Percentiles rank a stretch among this genome's conserved stretches.
Evolutionary conservation across 2,329 filamentous ascomycete species (phyloP).

Genomic region (Calonectria honghensis): DNA sequence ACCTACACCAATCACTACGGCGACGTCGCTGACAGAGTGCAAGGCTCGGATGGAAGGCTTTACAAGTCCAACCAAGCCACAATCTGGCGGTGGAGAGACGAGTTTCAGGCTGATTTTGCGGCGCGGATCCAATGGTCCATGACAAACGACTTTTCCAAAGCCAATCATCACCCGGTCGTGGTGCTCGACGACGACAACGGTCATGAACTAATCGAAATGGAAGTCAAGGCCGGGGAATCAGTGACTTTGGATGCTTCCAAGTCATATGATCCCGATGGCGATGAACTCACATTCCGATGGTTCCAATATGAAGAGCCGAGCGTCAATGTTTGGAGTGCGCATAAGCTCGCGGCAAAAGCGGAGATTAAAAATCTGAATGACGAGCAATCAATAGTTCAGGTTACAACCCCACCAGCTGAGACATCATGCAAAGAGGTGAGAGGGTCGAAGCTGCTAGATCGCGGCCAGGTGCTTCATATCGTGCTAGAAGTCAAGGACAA

Average conservation of each 20-base stretch:
- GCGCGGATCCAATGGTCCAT: conserved; percentile 63
- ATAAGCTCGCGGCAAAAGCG: conserved; percentile 55
- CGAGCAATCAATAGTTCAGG: conserved; percentile 53
- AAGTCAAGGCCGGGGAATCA: conserved; percentile 61
- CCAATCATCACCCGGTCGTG: conserved; percentile 68
- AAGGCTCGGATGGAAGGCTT: conserved; percentile 52
- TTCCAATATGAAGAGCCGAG: conserved; percentile 66
- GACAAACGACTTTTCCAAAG: conserved; percentile 53
- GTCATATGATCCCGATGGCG: conserved; percentile 68
- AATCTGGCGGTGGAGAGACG: conserved; percentile 64
- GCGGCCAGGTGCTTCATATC: conserved; percentile 67
- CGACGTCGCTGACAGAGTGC: conserved; percentile 55
- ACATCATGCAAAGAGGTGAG: conserved; percentile 4
- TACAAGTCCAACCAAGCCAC: conserved; percentile 57
- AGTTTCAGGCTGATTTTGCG: conserved; percentile 64
- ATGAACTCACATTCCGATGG: conserved; percentile 67
- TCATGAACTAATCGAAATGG: conserved; percentile 60
- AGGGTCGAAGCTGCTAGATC: conserved; percentile 55
- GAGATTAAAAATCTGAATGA: conserved; percentile 39
- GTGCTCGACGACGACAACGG: conserved; percentile 64
- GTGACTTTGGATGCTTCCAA: conserved; percentile 65
- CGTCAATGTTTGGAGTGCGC: conserved; percentile 32
- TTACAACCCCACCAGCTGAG: conserved; percentile 59
- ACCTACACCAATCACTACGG: conserved; percentile 49
- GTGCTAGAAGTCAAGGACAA: conserved; percentile 68